These are phyloP conservation scores for Neonectria coccinea DNA, from an alignment of 2,329 filamentous ascomycete genomes.

Conservation along the genomic window DNA sequence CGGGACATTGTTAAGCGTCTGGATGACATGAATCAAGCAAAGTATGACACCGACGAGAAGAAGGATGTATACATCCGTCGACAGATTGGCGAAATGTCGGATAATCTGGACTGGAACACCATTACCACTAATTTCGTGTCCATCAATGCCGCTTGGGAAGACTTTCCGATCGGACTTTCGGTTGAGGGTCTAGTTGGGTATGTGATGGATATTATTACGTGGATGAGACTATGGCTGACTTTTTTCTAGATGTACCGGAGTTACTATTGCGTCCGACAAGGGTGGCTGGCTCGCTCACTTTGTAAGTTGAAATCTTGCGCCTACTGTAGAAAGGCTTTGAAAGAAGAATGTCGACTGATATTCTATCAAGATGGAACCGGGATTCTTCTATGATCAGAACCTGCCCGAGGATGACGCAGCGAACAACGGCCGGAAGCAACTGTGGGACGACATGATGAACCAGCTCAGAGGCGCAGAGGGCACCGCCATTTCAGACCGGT, in stretches of 20 bases:
- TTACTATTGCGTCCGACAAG: not conserved
- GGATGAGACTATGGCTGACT: not conserved
- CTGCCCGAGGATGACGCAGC: not conserved
- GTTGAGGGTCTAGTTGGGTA: not conserved
- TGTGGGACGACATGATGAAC: constrained; percentile 12
- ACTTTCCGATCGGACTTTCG: constrained; percentile 1
- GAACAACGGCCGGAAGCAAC: constrained; percentile 9
- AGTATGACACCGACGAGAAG: constrained; percentile 2
- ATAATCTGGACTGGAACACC: constrained; percentile 4
- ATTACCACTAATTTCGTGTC: constrained; percentile 10
- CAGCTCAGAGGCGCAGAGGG: constrained; percentile 11
- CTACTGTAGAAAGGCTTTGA: not conserved
- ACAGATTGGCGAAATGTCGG: not conserved
- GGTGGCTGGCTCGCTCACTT: not conserved
- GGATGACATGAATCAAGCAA: not conserved
- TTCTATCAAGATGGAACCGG: not conserved
- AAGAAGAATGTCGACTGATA: not conserved
- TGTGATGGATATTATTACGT: not conserved
- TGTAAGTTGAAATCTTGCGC: not conserved
- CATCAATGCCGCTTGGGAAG: not conserved
- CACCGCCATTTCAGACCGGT: not conserved
- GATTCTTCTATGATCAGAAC: not conserved
- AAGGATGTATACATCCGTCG: not conserved
- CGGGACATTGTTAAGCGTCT: constrained; percentile 12
- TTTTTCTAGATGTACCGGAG: constrained; percentile 3